These are phyloP conservation scores for Afroboletus lepidellus DNA, from an alignment of 1,284 basidiomycete genomes.

Conservation along the genomic window DNA sequence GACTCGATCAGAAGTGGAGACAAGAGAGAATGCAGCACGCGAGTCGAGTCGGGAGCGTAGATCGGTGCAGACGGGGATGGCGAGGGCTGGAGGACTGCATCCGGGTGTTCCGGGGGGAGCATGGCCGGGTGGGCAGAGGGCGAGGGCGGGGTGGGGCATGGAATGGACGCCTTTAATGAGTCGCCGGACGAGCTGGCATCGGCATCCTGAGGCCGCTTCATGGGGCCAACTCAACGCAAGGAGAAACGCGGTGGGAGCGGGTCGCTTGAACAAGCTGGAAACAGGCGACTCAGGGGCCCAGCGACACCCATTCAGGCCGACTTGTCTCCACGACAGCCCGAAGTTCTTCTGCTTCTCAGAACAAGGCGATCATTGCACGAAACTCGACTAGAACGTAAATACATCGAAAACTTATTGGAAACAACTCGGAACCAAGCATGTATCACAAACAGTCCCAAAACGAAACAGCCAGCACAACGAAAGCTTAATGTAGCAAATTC, in stretches of 20 bases:
- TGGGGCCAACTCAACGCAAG: constrained; percentile 30
- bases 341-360: background rate
- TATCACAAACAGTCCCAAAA: constrained; percentile 7
- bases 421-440: background rate
- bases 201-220: constrained; percentile 47
- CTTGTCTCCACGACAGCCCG: constrained; percentile 1
- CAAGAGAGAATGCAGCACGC: constrained; percentile 30
- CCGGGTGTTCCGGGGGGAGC: constrained; percentile 14
- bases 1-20: constrained; percentile 1
- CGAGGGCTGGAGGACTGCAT: constrained; percentile 1
- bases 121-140: constrained; percentile 22
- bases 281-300: constrained; percentile 28
- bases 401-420: background rate
- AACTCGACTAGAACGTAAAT: constrained; percentile 16
- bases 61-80: constrained; percentile 32
- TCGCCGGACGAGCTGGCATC: constrained; percentile 44
- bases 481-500: constrained; percentile 19
- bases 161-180: constrained; percentile 20
- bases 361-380: constrained; percentile 1
- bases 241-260: constrained; percentile 15
- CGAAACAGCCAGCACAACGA: constrained; percentile 7
- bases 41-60: constrained; percentile 37
- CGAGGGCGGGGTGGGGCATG: constrained; percentile 10
- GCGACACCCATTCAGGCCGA: constrained; percentile 1
- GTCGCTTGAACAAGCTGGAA: constrained; percentile 27